phyloP scores from a whole-genome alignment of 768 basidiomycete species.

The Boletus vermiculosoides region DNA sequence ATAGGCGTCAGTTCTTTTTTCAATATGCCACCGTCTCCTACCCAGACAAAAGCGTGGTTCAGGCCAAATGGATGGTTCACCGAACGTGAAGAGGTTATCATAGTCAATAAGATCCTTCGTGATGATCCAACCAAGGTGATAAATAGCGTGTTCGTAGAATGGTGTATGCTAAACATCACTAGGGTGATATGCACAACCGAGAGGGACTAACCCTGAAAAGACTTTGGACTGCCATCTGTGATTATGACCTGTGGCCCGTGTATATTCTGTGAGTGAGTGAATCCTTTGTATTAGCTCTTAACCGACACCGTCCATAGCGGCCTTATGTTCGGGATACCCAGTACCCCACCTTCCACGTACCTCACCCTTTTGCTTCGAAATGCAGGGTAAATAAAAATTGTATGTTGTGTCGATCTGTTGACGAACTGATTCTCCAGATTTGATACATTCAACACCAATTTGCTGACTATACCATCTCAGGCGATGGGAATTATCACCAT shows the following conservation, averaged over 20 bases:
- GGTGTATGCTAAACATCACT: neutral
- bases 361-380: conserved; percentile 56
- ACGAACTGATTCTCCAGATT: conserved; percentile 39
- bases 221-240: conserved; percentile 53
- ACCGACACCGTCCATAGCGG: conserved; percentile 34
- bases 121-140: conserved; percentile 60
- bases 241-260: conserved; percentile 67
- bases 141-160: neutral
- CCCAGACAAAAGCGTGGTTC: conserved; percentile 57
- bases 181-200: conserved; percentile 65
- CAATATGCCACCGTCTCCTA: conserved; percentile 59
- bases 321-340: conserved; percentile 52
- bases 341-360: conserved; percentile 50
- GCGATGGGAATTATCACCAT: conserved; percentile 53
- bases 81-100: conserved; percentile 58
- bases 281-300: neutral
- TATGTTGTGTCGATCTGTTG: neutral
- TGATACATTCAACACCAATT: conserved; percentile 56
- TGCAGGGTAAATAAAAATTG: conserved; percentile 39
- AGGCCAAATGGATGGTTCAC: conserved; percentile 64
- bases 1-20: conserved; percentile 57
- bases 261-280: conserved; percentile 44
- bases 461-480: conserved; percentile 57
- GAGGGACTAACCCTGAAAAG: conserved; percentile 51
- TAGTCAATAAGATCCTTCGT: conserved; percentile 57